These are phyloP conservation scores for Pseudotsuga menziesii DNA, from an alignment of 75 land plant genomes.

Conservation along the genomic window DNA sequence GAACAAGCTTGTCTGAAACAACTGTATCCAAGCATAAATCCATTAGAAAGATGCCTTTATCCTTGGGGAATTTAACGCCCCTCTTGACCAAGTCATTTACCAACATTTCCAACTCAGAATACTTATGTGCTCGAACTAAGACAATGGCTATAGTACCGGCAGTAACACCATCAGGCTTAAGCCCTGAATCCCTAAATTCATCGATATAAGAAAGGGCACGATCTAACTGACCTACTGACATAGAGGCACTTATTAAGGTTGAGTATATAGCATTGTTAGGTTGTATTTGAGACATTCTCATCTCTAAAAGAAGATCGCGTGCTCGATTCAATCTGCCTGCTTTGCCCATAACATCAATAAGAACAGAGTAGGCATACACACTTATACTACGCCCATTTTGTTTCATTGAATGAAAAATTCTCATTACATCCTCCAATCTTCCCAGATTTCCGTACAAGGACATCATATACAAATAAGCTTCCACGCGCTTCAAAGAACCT, in stretches of 20 bases:
- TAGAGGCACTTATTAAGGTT: too few relatives aligned
- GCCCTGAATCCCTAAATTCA: conserved; percentile 36
- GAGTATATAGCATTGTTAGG: conserved; percentile 76
- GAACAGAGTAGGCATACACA: conserved; percentile 60
- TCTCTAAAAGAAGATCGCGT: conserved; percentile 58
- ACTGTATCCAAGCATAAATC: conserved; percentile 5
- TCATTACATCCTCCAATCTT: conserved; percentile 55
- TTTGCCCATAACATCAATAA: conserved; percentile 66
- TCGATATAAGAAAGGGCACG: conserved; percentile 33
- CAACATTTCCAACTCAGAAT: background rate
- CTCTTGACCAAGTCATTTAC: background rate
- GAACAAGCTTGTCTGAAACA: conserved; percentile 3
- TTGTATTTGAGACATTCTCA: conserved; percentile 39
- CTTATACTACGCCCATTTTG: conserved; percentile 50
- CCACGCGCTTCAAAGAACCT: conserved; percentile 54
- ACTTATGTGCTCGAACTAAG: conserved; percentile 5
- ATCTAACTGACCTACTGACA: conserved; percentile 31
- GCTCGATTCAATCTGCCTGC: conserved; percentile 26
- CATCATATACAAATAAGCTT: conserved; percentile 68
- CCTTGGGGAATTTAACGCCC: background rate
- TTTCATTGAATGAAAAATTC: conserved; percentile 56
- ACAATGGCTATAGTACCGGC: too few relatives aligned
- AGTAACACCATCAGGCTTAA: background rate
- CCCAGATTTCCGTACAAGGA: conserved; percentile 67
- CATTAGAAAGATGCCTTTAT: conserved; percentile 5